Evolutionary conservation across 1,284 basidiomycete species (phyloP).

Genomic region (Trametes hirsuta): DNA sequence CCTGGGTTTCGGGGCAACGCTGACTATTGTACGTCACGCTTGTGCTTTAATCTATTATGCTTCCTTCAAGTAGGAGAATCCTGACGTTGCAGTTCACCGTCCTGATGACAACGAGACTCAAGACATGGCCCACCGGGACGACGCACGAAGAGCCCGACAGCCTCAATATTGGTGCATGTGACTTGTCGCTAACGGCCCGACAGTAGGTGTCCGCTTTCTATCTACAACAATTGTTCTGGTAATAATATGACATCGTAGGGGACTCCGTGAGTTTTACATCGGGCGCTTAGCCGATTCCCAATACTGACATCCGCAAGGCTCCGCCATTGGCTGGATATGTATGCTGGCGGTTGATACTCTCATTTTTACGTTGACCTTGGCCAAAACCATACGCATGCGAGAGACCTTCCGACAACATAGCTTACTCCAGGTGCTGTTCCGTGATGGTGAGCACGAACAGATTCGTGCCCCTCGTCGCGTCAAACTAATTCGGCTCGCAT

Average conservation of each 20-base stretch:
- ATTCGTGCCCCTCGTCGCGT: neutral
- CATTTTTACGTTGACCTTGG: constrained; percentile 10
- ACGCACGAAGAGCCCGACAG: too few species aligned
- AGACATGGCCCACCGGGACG: too few species aligned
- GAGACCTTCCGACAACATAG: neutral
- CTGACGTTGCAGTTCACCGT: too few species aligned
- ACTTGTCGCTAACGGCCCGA: too few species aligned
- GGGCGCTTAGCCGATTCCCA: neutral
- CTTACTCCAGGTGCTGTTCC: constrained; percentile 9
- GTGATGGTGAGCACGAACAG: constrained; percentile 9
- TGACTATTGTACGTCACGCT: neutral
- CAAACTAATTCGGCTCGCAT: neutral
- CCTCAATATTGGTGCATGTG: too few species aligned
- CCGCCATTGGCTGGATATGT: constrained; percentile 11
- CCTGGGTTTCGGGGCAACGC: neutral
- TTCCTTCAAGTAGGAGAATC: neutral
- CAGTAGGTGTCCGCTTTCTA: too few species aligned
- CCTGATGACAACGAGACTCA: too few species aligned
- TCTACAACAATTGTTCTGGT: neutral
- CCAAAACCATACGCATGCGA: constrained; percentile 5
- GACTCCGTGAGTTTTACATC: neutral
- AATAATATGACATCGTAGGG: neutral
- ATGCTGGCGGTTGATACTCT: constrained; percentile 14
- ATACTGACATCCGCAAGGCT: neutral
- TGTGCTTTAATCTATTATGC: too few species aligned